These are phyloP conservation scores for Oenanthe sinensis DNA, from an alignment of 129 eudicot species.

Conservation along the genomic window DNA sequence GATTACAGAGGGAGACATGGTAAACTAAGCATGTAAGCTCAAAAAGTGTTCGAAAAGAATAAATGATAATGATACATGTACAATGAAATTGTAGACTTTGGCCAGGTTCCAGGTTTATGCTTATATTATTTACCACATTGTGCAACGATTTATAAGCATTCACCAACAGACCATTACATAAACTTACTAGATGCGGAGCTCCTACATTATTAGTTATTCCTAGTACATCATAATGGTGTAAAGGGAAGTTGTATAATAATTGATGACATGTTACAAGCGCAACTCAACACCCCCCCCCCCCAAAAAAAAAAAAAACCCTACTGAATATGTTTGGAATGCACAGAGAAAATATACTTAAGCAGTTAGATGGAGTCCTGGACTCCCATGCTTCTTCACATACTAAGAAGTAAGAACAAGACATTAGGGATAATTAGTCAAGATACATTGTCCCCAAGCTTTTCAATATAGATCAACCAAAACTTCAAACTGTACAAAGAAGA, in stretches of 20 bases:
- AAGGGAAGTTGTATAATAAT: not conserved
- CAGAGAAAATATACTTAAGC: not conserved
- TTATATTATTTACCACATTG: not conserved
- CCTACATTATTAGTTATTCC: not conserved
- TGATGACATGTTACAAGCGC: not conserved
- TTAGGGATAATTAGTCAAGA: not conserved
- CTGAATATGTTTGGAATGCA: not conserved
- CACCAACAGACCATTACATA: not conserved
- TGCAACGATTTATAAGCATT: not conserved
- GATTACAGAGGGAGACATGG: not conserved
- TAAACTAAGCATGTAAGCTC: not conserved
- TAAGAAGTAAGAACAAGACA: not conserved
- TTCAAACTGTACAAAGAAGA: not conserved
- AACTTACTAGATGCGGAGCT: not conserved
- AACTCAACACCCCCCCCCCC: too few relatives aligned
- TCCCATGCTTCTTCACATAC: not conserved
- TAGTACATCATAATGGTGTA: not conserved
- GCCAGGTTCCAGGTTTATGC: not conserved
- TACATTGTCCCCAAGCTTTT: not conserved
- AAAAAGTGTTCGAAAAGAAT: not conserved
- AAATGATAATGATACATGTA: not conserved
- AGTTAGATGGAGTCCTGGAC: not conserved
- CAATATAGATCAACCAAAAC: not conserved
- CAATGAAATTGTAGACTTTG: not conserved
- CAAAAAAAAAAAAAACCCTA: too few relatives aligned